A percentile compares a stretch with the other conserved stretches of the same genome.
Evolutionary conservation across 1,284 basidiomycete genomes (phyloP).

Genomic region (Serendipita sp.): DNA sequence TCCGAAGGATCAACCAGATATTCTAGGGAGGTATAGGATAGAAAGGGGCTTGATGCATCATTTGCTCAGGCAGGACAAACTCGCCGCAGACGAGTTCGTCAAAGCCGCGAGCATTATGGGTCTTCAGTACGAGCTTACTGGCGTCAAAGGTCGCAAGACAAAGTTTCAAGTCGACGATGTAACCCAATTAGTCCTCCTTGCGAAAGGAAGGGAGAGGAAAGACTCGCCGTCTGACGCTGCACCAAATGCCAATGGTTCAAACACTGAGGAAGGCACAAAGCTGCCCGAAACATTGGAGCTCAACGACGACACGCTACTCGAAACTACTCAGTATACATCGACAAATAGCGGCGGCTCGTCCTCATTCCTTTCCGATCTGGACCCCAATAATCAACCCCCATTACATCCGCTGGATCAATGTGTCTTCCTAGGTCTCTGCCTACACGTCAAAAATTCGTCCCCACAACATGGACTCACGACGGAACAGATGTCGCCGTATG

Average conservation of each 20-base stretch:
- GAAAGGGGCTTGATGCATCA: slow-evolving; percentile 77
- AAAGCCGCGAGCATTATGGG: slow-evolving; percentile 65
- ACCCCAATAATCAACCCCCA: slow-evolving; percentile 73
- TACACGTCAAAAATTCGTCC: slow-evolving; percentile 79
- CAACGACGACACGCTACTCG: slow-evolving; percentile 94
- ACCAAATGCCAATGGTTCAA: slow-evolving; percentile 13
- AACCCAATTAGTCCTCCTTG: slow-evolving; percentile 87
- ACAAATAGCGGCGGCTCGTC: slow-evolving; percentile 31
- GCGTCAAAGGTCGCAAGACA: slow-evolving; percentile 86
- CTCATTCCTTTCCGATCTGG: slow-evolving; percentile 42
- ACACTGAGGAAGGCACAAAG: slow-evolving; percentile 16
- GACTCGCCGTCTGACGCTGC: slow-evolving; percentile 19
- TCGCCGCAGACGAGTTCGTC: slow-evolving; percentile 69
- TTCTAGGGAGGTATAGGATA: slow-evolving; percentile 56
- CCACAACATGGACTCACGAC: slow-evolving; percentile 75
- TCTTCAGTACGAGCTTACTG: slow-evolving; percentile 82
- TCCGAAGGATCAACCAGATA: slow-evolving; percentile 36
- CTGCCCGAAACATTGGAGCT: slow-evolving; percentile 71
- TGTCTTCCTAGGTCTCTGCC: slow-evolving; percentile 76
- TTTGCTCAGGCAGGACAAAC: slow-evolving; percentile 56
- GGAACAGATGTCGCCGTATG: slow-evolving; percentile 83
- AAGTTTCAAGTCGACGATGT: slow-evolving; percentile 83
- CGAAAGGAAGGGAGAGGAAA: slow-evolving; percentile 57
- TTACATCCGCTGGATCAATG: slow-evolving; percentile 85
- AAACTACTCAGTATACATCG: slow-evolving; percentile 82